Evolutionary conservation across 352 stramenopile genomes (phyloP), one percentile per base, ranked within the genome.

Genomic region (Phytophthora boehmeriae): DNA sequence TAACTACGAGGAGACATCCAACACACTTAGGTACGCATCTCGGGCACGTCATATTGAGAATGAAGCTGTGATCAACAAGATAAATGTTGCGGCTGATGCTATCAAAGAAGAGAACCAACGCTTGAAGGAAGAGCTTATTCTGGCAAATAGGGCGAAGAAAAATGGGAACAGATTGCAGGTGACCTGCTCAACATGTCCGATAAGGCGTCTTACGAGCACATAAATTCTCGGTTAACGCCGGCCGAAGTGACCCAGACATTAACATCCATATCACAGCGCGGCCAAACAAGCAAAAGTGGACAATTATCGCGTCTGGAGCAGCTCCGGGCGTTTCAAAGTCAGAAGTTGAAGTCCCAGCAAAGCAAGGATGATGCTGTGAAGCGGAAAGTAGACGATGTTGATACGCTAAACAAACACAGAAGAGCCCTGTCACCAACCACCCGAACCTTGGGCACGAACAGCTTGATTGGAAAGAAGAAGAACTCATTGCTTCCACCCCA

Each of bases 21-120:
- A 90, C 28, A 99, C 97, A 47, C 77, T 99, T 16, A 86, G 97
- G 16, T 94, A 92, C 59, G 97, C 97, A 1, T 96, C 97, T 49
- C 90, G 97, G 19, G 95, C 98, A 5, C 99, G 99, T 43, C 98
- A 99, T 53, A 99, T 99, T 66, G 96, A 99, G 64, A 99, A 99
- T 73, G 90, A 93, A 57, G 95, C 97, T 1, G 86, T 98, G 51
- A 92, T 99, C 34, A 99, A 99, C 71, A 93, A 98, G 60, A 95
- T 99, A n/a, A n/a, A n/a, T n/a, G n/a, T 16, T 44, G 8, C 8
- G 38, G 25, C n/a, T 59, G 22, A 19, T 30, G 43, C 35, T 62
- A 48, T 46, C 38, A 65, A 34, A 54, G 81, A 64, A 54, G 81
- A 67, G 55, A 90, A 68, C 52, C 84, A 23, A 43, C 79, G 38